Evolutionary conservation across 2,329 filamentous ascomycete genomes (phyloP), one percentile per base, ranked within the genome.

Genomic region (Fusarium proliferatum): DNA sequence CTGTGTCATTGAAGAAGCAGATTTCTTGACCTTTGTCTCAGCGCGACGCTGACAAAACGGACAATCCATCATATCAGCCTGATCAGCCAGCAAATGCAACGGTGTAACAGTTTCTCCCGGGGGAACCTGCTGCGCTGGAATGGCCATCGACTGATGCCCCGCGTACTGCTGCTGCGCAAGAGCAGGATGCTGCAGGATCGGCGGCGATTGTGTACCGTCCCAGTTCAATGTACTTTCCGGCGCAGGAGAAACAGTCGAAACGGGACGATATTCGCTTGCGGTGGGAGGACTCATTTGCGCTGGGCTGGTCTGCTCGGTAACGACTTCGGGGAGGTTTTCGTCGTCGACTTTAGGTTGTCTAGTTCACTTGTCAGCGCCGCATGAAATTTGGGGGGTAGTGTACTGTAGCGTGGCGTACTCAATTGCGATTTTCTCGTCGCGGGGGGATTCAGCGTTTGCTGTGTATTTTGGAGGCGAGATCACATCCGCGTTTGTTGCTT

Each of bases 251-350:
- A 74, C 64, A 10, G 48, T 61, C 23, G 71, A 66, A 1, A n/a
- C 38, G 3, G 46, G 42, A 19, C 19, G 34, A 10, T 69, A 60
- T 36, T 72, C 67, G 60, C 26, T 62, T n/a, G 28, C 56, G 4
- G 52, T 33, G 3, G 42, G 42, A 26, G 46, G 66, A 36, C 39
- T 69, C 30, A 33, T 56, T 46, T 72, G 52, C 19, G 62, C 28
- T 34, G 59, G 41, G 16, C 13, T 49, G 2, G n/a, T n/a, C 21
- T 64, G 26, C 9, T 65, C 63, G 45, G 49, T 46, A 1, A 78
- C 76, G 46, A 78, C 76, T 62, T 78, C 76, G 65, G 76, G 76
- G 58, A 78, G 76, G 53, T 75, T 74, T 5, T 68, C 63, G 63
- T 78, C 74, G 60, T 78, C 64, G 36, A 69, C 45, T 30, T 38